phyloP scores from a whole-genome alignment of 176 grass and related monocot genomes.

The Juncus inflexus region DNA sequence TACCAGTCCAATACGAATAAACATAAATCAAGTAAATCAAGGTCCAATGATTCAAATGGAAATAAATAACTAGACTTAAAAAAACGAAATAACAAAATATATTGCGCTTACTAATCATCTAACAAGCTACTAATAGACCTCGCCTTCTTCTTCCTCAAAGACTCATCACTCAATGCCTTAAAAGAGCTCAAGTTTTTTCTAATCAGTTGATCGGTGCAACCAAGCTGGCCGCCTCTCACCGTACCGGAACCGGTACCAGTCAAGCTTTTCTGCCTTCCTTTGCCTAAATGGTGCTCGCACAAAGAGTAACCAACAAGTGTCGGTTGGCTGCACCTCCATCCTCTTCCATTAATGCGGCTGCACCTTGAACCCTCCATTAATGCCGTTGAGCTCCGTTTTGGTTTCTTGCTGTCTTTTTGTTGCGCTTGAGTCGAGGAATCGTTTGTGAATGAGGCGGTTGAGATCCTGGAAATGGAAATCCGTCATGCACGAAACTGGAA shows the following conservation, averaged over 20 bases:
- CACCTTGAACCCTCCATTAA: slow-evolving; percentile 75
- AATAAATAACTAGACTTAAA: no score
- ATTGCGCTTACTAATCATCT: slow-evolving; percentile 25
- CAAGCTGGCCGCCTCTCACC: slow-evolving; percentile 32
- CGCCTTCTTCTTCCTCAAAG: slow-evolving; percentile 12
- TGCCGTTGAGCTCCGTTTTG: slow-evolving; percentile 37
- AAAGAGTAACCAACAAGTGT: slow-evolving; percentile 83
- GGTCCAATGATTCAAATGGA: no score
- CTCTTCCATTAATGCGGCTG: slow-evolving; percentile 89
- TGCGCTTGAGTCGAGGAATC: slow-evolving; percentile 16
- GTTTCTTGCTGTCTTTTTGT: slow-evolving; percentile 23
- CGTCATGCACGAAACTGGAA: slow-evolving; percentile 3
- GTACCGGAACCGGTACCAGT: slow-evolving; percentile 5
- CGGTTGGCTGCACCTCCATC: slow-evolving; percentile 89
- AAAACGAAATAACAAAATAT: not conserved
- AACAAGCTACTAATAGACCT: slow-evolving; percentile 13
- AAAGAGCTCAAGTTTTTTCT: not conserved
- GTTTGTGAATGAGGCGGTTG: not conserved
- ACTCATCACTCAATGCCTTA: not conserved
- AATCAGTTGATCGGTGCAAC: slow-evolving; percentile 40
- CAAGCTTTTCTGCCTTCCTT: slow-evolving; percentile 47
- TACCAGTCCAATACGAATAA: not conserved
- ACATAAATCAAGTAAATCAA: no score
- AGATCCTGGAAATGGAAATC: slow-evolving; percentile 13
- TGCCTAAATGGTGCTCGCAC: slow-evolving; percentile 94